Evolutionary conservation across 139 green algal genomes (phyloP), one percentile per base, ranked within the genome.

Genomic region (Micromonas commoda): DNA sequence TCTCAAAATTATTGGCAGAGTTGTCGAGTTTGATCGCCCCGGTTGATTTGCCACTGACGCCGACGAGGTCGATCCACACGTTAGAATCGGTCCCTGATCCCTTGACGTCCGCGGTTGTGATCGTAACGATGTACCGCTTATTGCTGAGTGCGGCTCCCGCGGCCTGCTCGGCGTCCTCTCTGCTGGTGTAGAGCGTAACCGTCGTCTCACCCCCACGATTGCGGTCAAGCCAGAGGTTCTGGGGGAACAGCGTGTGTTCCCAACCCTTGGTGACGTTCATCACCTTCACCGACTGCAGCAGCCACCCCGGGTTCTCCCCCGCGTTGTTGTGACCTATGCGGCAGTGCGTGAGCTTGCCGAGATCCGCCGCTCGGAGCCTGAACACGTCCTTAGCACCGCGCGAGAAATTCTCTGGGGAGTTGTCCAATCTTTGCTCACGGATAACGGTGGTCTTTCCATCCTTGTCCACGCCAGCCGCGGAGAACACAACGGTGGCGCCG

Each of bases 291-390:
- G 86, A 82, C 20, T 89, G 80, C 80, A 93, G 65, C 45, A 87
- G 87, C 90, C 90, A 94, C 34, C 83, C 78, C 24, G 90, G 90
- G 5, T 82, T 70, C 19, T 76, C 35, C 4, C 90, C 90, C 0
- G 76, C 88, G 77, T 88, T 89, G 83, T 91, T 89, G 68, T 93
- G 89, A 76, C 85, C 88, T 21, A 94, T 81, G 2, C 81, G 83
- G 60, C 92, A 77, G 63, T 83, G 66, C 60, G 65, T 38, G 39
- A 89, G 80, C 24, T 83, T 23, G 6, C 6, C 63, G 23, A 77
- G 24, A 13, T 77, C 70, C n/a, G 39, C 20, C 35, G 13, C 21
- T 64, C 39, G 21, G 29, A 67, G 9, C 38, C 34, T n/a, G 23
- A 77, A 77, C 39, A 64, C 29, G 70, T 77, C 70, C 45, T 69